These are phyloP conservation scores for Rhododendron molle DNA, from an alignment of 148 eudicot genomes.

Conservation along the genomic window DNA sequence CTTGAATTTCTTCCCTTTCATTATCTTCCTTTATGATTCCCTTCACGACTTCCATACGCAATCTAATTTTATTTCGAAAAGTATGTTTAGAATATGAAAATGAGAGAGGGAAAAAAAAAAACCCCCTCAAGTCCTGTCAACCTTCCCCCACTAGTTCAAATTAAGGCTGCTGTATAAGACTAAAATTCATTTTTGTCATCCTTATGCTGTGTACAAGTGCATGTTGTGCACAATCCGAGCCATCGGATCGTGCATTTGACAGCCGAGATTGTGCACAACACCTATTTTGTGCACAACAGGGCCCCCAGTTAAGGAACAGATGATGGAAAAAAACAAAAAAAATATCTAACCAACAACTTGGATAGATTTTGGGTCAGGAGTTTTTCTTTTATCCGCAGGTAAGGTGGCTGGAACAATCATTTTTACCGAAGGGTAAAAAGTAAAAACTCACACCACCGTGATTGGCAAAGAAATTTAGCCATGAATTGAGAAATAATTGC, in stretches of 20 bases:
- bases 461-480: background rate
- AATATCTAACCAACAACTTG: background rate
- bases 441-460: background rate
- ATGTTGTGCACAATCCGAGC: no score
- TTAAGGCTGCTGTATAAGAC: background rate
- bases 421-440: background rate
- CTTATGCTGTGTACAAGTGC: no score
- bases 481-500: background rate
- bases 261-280: no score
- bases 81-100: no score
- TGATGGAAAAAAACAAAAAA: background rate
- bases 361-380: background rate
- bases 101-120: no score
- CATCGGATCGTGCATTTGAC: no score
- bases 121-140: no score
- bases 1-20: no score
- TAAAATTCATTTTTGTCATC: background rate
- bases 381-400: background rate
- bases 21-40: no score
- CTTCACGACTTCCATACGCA: no score
- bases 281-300: no score
- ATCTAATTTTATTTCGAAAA: no score
- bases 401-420: background rate
- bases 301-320: background rate
- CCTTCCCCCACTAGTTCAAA: background rate